Conservation (phyloP, 176 grass and related monocot species). For the Eremochloa ophiuroides region DNA sequence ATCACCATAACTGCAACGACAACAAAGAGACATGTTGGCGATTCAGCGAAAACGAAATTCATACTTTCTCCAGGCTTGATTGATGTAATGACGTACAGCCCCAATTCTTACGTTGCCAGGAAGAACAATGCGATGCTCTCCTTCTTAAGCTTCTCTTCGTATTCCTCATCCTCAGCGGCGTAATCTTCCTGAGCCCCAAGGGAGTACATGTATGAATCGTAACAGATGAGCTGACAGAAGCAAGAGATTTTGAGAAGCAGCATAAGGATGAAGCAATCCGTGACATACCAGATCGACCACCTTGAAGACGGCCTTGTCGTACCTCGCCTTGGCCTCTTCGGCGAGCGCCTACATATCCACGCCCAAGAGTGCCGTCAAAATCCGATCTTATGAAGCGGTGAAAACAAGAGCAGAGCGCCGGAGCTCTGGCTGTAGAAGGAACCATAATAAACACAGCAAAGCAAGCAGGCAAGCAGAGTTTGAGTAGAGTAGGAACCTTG, state of each 20-base stretch:
- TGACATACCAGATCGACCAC: conserved; percentile 76
- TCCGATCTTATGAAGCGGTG: not conserved
- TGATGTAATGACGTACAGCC: not conserved
- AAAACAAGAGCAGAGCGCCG: not conserved
- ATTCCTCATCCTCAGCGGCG: conserved; percentile 69
- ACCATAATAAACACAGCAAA: not conserved
- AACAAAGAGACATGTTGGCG: not conserved
- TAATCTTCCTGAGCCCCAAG: conserved; percentile 64
- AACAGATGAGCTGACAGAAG: not conserved
- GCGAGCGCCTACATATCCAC: conserved; percentile 57
- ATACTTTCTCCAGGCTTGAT: not conserved
- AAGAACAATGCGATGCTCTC: conserved; percentile 76
- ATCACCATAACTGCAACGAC: conserved; percentile 63
- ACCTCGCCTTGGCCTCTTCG: conserved; percentile 84
- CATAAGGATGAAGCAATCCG: not conserved
- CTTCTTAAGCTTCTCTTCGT: conserved; percentile 84
- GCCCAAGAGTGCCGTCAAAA: not conserved
- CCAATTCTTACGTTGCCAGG: conserved; percentile 71
- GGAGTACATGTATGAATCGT: not conserved
- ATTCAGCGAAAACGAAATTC: not conserved
- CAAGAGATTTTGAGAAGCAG: not conserved
- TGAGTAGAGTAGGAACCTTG: conserved; percentile 40
- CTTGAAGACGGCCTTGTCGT: conserved; percentile 80
- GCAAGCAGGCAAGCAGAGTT: not conserved
- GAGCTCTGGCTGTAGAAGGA: not conserved